Conservation (phyloP, 2,329 filamentous ascomycete species). For the Curvularia sp. region DNA sequence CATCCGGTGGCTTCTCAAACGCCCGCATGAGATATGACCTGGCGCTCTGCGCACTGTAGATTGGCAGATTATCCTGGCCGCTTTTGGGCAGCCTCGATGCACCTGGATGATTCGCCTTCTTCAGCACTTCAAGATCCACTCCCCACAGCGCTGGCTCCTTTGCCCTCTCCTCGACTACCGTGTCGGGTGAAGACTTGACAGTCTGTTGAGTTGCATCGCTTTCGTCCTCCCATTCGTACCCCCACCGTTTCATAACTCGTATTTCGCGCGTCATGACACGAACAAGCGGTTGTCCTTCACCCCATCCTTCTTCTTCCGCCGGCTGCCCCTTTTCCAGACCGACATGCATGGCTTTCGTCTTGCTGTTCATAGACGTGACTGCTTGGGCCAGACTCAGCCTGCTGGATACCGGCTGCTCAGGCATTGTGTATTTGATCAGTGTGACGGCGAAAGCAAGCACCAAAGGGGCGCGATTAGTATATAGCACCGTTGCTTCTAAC, state of each 20-base stretch:
- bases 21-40: constrained; percentile 64
- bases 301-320: constrained; percentile 75
- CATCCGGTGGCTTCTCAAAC: constrained; percentile 59
- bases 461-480: constrained; percentile 82
- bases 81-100: constrained; percentile 20
- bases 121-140: constrained; percentile 64
- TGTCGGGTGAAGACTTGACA: constrained; percentile 23
- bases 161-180: constrained; percentile 17
- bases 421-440: constrained; percentile 80
- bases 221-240: constrained; percentile 60
- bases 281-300: constrained; percentile 76
- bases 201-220: constrained; percentile 23
- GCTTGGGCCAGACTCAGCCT: constrained; percentile 83
- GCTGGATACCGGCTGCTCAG: constrained; percentile 84
- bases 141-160: constrained; percentile 64
- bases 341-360: constrained; percentile 76
- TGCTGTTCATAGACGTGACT: constrained; percentile 81
- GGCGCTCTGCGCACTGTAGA: constrained; percentile 76
- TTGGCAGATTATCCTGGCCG: constrained; percentile 65
- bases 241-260: constrained; percentile 77
- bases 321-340: constrained; percentile 71
- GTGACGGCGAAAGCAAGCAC: constrained; percentile 81
- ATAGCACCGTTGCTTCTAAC: constrained; percentile 65
- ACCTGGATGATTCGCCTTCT: constrained; percentile 52
- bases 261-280: constrained; percentile 77